Conservation (phyloP, 2,329 filamentous ascomycete genomes). For the Colletotrichum caudatum region DNA sequence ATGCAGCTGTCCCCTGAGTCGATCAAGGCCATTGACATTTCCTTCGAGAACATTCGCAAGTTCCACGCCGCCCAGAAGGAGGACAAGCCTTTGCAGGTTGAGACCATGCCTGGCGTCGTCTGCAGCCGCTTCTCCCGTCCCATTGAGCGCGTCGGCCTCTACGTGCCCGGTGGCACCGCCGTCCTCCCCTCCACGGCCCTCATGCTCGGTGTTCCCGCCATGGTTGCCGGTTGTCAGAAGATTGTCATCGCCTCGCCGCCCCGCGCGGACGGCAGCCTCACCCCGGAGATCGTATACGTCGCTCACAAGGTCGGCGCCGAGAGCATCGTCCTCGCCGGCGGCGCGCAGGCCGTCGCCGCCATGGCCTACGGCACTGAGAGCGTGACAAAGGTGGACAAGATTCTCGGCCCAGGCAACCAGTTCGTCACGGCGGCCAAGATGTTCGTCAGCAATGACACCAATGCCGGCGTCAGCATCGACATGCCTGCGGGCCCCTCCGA, state of each 20-base stretch:
- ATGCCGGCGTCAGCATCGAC: constrained; percentile 93
- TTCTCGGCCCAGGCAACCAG: constrained; percentile 96
- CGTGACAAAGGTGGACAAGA: constrained; percentile 97
- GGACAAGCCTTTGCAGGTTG: constrained; percentile 82
- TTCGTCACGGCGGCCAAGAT: constrained; percentile 99
- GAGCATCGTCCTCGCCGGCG: constrained; percentile 94
- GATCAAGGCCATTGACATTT: constrained; percentile 90
- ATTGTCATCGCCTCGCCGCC: constrained; percentile 95
- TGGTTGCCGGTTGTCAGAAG: constrained; percentile 96
- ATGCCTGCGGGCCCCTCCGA: constrained; percentile 98
- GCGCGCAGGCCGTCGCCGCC: constrained; percentile 94
- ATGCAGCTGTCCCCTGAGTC: constrained; percentile 87
- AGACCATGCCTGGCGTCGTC: constrained; percentile 97
- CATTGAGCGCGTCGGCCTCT: constrained; percentile 95
- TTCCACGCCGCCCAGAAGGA: constrained; percentile 95
- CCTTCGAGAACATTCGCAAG: constrained; percentile 92
- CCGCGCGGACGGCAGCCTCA: constrained; percentile 87
- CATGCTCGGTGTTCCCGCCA: constrained; percentile 97
- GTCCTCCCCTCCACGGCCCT: constrained; percentile 97
- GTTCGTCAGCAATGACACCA: constrained; percentile 97
- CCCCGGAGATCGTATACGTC: constrained; percentile 96
- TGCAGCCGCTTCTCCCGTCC: constrained; percentile 93
- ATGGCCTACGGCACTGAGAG: constrained; percentile 98
- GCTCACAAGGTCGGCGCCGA: constrained; percentile 97
- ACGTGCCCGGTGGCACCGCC: constrained; percentile 95